Evolutionary conservation across 2,329 filamentous ascomycete genomes (phyloP).

Genomic region (Grosmannia penicillata): DNA sequence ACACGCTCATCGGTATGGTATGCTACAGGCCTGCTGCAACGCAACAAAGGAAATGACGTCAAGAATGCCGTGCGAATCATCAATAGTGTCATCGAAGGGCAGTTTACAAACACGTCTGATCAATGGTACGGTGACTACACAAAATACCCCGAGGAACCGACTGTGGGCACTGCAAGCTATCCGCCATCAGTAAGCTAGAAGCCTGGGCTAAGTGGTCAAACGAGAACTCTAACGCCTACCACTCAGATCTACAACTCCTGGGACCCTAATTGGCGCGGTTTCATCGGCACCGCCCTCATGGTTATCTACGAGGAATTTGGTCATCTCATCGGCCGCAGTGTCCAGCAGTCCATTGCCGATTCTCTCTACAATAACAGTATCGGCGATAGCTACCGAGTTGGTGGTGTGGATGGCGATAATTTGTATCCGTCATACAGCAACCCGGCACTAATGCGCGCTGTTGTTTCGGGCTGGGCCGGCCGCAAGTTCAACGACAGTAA

Average conservation of each 20-base stretch:
- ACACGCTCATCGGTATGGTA: slow-evolving; percentile 45
- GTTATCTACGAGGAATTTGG: slow-evolving; percentile 44
- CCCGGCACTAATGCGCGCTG: slow-evolving; percentile 42
- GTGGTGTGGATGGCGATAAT: slow-evolving; percentile 44
- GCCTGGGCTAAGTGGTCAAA: too few relatives aligned
- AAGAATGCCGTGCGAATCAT: slow-evolving; percentile 6
- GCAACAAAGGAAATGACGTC: slow-evolving; percentile 26
- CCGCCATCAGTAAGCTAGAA: not conserved
- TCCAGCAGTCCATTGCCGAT: slow-evolving; percentile 30
- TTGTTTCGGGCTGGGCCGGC: slow-evolving; percentile 44
- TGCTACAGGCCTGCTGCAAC: slow-evolving; percentile 38
- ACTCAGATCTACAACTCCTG: slow-evolving; percentile 38
- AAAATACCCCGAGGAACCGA: slow-evolving; percentile 39
- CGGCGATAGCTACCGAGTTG: slow-evolving; percentile 47
- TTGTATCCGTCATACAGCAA: slow-evolving; percentile 33
- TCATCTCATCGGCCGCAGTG: slow-evolving; percentile 23
- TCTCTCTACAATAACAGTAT: slow-evolving; percentile 39
- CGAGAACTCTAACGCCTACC: too few relatives aligned
- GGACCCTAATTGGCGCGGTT: slow-evolving; percentile 52
- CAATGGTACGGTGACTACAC: slow-evolving; percentile 42
- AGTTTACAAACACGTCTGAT: slow-evolving; percentile 33
- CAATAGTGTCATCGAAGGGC: slow-evolving; percentile 33
- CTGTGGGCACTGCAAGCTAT: slow-evolving; percentile 36
- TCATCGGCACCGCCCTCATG: slow-evolving; percentile 43
- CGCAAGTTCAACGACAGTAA: slow-evolving; percentile 36